Evolutionary conservation across 2,329 filamentous ascomycete species (phyloP).

Genomic region (Penicillium sp.): DNA sequence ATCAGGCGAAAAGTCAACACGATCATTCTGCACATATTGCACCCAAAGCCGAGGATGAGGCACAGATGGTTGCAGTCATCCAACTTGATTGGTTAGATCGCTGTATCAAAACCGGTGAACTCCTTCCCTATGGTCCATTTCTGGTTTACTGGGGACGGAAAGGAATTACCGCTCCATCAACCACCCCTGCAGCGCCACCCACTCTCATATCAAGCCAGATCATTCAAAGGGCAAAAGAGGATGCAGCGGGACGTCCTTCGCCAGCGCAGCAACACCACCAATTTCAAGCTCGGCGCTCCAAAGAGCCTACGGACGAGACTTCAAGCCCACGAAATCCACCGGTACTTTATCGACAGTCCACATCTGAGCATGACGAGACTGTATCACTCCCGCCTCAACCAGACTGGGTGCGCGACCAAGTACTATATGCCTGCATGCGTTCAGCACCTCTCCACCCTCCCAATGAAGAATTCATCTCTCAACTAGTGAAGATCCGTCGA

Average conservation of each 20-base stretch:
- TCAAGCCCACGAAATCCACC: slow-evolving; percentile 34
- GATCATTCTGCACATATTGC: slow-evolving; percentile 9
- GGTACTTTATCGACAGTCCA: slow-evolving; percentile 66
- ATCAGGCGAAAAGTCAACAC: slow-evolving; percentile 15
- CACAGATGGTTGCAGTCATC: slow-evolving; percentile 49
- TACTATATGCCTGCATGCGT: slow-evolving; percentile 77
- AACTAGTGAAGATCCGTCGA: slow-evolving; percentile 72
- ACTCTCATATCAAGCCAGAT: slow-evolving; percentile 35
- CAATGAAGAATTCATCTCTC: slow-evolving; percentile 72
- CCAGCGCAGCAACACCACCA: slow-evolving; percentile 2
- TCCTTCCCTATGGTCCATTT: slow-evolving; percentile 51
- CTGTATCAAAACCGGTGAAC: slow-evolving; percentile 43
- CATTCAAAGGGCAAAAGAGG: slow-evolving; percentile 56
- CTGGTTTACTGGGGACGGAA: slow-evolving; percentile 53
- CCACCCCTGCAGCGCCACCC: background rate
- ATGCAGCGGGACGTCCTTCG: slow-evolving; percentile 32
- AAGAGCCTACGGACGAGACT: slow-evolving; percentile 20
- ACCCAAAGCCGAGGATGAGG: background rate
- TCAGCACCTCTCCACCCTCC: slow-evolving; percentile 67
- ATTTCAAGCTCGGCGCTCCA: slow-evolving; percentile 23
- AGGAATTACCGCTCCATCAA: slow-evolving; percentile 31
- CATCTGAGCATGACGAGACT: slow-evolving; percentile 70
- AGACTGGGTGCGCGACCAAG: slow-evolving; percentile 63
- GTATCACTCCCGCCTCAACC: slow-evolving; percentile 64
- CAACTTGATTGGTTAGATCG: slow-evolving; percentile 55